Conservation (phyloP, 83 land plant species). For the Thuja plicata region DNA sequence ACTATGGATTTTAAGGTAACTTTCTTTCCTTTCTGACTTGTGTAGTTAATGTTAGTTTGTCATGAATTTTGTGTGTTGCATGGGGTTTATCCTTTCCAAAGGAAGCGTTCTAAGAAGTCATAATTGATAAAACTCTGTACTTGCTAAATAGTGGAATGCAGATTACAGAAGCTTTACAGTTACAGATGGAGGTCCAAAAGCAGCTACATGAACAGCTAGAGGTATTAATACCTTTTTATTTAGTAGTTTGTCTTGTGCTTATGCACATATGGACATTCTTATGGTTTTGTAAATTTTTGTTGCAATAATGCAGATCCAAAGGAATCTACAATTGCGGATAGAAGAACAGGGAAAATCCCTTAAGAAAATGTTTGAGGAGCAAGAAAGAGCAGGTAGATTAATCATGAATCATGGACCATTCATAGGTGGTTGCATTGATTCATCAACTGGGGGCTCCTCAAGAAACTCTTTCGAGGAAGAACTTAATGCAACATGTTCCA, state of each 20-base stretch:
- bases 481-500: slow-evolving; percentile 1
- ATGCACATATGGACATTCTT: background rate
- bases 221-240: slow-evolving; percentile 11
- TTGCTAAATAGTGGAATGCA: slow-evolving; percentile 13
- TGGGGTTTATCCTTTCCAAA: background rate
- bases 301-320: slow-evolving; percentile 16
- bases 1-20: background rate
- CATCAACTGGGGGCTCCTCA: background rate
- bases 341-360: slow-evolving; percentile 17
- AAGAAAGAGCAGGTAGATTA: background rate
- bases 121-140: background rate
- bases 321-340: slow-evolving; percentile 16
- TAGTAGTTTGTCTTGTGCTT: background rate
- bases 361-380: slow-evolving; percentile 12
- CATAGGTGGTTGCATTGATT: background rate
- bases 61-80: background rate
- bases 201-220: slow-evolving; percentile 13
- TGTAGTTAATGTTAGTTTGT: background rate
- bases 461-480: background rate
- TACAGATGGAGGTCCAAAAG: slow-evolving; percentile 19
- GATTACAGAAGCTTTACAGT: slow-evolving; percentile 11
- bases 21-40: background rate
- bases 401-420: background rate
- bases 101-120: background rate
- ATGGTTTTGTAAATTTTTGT: background rate